Percentiles rank a stretch among this genome's conserved stretches.
Conservation (phyloP, 1,284 basidiomycete genomes). For the Sporisorium iseilematis-ciliati region DNA sequence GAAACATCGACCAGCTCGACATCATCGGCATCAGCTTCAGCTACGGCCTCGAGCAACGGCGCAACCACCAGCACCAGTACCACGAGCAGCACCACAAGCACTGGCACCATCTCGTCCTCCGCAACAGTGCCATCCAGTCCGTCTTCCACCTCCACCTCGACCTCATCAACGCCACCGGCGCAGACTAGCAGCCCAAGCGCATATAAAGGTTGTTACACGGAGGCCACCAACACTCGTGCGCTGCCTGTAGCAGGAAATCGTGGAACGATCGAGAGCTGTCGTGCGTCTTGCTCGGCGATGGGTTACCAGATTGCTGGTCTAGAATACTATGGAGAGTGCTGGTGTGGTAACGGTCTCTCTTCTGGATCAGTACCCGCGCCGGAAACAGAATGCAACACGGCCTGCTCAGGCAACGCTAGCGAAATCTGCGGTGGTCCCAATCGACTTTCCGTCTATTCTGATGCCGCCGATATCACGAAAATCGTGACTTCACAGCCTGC, state of each 20-base stretch:
- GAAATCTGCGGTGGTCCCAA: constrained; percentile 69
- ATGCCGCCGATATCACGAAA: constrained; percentile 8
- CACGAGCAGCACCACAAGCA: neutral
- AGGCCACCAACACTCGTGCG: constrained; percentile 11
- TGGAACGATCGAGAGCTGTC: constrained; percentile 14
- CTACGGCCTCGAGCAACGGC: neutral
- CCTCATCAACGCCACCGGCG: neutral
- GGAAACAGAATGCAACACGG: constrained; percentile 54
- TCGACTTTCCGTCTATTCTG: constrained; percentile 64
- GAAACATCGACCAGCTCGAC: neutral
- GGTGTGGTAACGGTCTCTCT: constrained; percentile 57
- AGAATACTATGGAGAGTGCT: constrained; percentile 62
- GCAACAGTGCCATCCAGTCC: neutral
- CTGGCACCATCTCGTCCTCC: neutral
- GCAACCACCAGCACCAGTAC: neutral
- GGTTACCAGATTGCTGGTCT: constrained; percentile 23
- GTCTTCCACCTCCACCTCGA: neutral
- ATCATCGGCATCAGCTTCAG: neutral
- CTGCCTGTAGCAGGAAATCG: neutral
- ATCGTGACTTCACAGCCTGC: constrained; percentile 13
- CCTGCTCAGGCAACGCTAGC: constrained; percentile 63
- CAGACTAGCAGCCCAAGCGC: neutral
- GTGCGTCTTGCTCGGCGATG: constrained; percentile 7
- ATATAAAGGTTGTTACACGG: constrained; percentile 29
- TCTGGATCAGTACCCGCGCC: constrained; percentile 11